Evolutionary conservation across 176 grass and related monocot species (phyloP).

Genomic region (Coix lacrymajobi): DNA sequence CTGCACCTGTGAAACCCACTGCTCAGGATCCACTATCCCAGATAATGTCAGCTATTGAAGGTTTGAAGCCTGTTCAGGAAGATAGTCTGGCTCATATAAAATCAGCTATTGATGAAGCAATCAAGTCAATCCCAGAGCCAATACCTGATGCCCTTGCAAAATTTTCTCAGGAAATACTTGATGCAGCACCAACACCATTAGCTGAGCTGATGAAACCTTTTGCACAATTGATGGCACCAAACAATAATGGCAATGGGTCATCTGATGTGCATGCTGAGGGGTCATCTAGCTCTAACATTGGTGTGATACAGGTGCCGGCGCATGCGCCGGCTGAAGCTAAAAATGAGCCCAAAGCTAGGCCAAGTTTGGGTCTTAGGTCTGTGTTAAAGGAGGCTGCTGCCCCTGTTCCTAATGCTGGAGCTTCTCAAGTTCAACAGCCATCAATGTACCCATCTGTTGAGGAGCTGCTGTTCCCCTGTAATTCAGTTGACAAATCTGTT

Average conservation of each 20-base stretch:
- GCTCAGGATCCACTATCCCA: conserved; percentile 24
- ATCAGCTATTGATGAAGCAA: conserved; percentile 54
- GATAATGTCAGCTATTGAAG: conserved; percentile 49
- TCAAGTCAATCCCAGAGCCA: conserved; percentile 55
- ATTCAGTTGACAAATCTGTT: conserved; percentile 15
- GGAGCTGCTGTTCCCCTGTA: conserved; percentile 23
- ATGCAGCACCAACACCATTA: conserved; percentile 39
- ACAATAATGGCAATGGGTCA: conserved; percentile 2
- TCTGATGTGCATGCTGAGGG: conserved; percentile 18
- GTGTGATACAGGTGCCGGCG: neutral
- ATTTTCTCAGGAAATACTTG: conserved; percentile 53
- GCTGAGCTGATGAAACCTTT: conserved; percentile 49
- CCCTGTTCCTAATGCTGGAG: neutral
- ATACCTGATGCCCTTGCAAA: conserved; percentile 53
- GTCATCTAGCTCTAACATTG: conserved; percentile 27
- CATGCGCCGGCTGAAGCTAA: neutral
- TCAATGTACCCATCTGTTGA: conserved; percentile 46
- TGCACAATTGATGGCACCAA: conserved; percentile 43
- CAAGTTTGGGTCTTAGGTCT: conserved; percentile 15
- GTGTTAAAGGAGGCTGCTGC: conserved; percentile 17
- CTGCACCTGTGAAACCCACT: conserved; percentile 1
- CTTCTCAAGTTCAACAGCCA: conserved; percentile 30
- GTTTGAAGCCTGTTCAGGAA: conserved; percentile 40
- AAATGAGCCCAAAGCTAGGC: neutral
- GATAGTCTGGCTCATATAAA: conserved; percentile 24